phyloP scores from a whole-genome alignment of 495 filamentous ascomycete genomes.

The Hyaloscypha finlandica region DNA sequence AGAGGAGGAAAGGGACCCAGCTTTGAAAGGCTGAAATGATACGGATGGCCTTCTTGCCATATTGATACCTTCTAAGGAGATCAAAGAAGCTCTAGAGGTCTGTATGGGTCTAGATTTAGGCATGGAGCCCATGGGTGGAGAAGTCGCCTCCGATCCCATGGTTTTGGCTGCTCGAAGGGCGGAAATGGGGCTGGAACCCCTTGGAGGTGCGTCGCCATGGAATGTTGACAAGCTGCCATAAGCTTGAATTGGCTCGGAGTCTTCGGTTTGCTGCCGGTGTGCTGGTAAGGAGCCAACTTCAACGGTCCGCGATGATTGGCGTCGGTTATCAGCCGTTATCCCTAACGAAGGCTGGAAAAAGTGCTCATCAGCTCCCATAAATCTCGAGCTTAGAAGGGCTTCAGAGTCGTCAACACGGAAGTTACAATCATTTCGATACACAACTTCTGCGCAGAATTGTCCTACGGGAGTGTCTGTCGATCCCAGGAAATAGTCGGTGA shows the following conservation, averaged over 20 bases:
- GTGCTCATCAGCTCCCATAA: slow-evolving; percentile 88
- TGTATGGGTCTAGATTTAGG: slow-evolving; percentile 59
- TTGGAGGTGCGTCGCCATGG: slow-evolving; percentile 73
- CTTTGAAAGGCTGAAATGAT: slow-evolving; percentile 95
- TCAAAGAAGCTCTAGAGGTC: slow-evolving; percentile 60
- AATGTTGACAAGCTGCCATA: slow-evolving; percentile 95
- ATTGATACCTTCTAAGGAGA: slow-evolving; percentile 48
- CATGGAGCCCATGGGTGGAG: slow-evolving; percentile 61
- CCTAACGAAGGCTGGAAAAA: slow-evolving; percentile 76
- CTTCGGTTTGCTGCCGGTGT: slow-evolving; percentile 45
- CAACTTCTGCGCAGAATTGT: slow-evolving; percentile 75
- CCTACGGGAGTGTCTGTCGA: slow-evolving; percentile 84
- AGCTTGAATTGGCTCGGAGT: slow-evolving; percentile 71
- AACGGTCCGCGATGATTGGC: slow-evolving; percentile 41
- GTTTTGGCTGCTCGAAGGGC: slow-evolving; percentile 70
- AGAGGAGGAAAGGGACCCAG: slow-evolving; percentile 89
- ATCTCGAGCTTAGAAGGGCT: slow-evolving; percentile 88
- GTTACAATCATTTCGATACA: slow-evolving; percentile 83
- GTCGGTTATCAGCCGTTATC: slow-evolving; percentile 28
- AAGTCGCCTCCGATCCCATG: slow-evolving; percentile 58
- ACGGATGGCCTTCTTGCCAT: slow-evolving; percentile 69
- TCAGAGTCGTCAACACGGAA: slow-evolving; percentile 92
- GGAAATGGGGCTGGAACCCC: slow-evolving; percentile 83
- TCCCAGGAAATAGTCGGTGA: slow-evolving; percentile 76
- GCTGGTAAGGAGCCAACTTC: slow-evolving; percentile 79